phyloP scores from a whole-genome alignment of 441 rosid genomes.

The Populus tomentosa region DNA sequence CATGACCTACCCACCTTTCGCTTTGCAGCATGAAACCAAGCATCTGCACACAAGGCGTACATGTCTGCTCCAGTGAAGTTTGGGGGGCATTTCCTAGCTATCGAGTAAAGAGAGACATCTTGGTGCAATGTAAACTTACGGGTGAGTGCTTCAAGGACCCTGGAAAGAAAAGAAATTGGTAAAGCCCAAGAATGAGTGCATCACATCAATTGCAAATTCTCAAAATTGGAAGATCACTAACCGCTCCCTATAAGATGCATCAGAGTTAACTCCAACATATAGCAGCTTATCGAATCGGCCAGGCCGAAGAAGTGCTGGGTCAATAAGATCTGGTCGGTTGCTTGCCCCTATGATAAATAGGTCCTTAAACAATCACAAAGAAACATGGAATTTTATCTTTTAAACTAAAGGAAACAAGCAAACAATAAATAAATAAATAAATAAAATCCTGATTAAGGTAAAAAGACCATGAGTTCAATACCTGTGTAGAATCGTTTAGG shows the following conservation, averaged over 20 bases:
- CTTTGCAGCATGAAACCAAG: slow-evolving; percentile 99
- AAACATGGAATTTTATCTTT: slow-evolving; percentile 4
- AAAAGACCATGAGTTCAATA: slow-evolving; percentile 11
- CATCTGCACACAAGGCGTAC: slow-evolving; percentile 98
- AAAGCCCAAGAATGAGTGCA: slow-evolving; percentile 7
- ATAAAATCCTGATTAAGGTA: background rate
- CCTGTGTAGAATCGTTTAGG: slow-evolving; percentile 79
- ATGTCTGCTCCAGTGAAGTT: slow-evolving; percentile 97
- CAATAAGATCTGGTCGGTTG: slow-evolving; percentile 96
- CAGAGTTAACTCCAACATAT: slow-evolving; percentile 90
- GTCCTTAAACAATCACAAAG: slow-evolving; percentile 41
- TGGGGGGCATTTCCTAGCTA: slow-evolving; percentile 84
- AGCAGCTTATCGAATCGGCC: slow-evolving; percentile 95
- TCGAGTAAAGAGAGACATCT: slow-evolving; percentile 70
- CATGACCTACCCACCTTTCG: slow-evolving; percentile 52
- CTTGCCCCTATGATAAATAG: slow-evolving; percentile 95
- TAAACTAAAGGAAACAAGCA: slow-evolving; percentile 10
- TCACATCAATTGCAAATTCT: slow-evolving; percentile 2
- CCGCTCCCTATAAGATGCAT: slow-evolving; percentile 87
- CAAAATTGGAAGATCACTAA: slow-evolving; percentile 24
- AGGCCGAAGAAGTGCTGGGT: slow-evolving; percentile 91
- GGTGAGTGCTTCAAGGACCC: slow-evolving; percentile 90
- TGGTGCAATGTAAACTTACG: slow-evolving; percentile 81
- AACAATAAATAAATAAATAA: background rate
- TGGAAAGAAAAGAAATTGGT: slow-evolving; percentile 25